phyloP scores from a whole-genome alignment of 2,329 filamentous ascomycete genomes.

The Zalaria sp. region DNA sequence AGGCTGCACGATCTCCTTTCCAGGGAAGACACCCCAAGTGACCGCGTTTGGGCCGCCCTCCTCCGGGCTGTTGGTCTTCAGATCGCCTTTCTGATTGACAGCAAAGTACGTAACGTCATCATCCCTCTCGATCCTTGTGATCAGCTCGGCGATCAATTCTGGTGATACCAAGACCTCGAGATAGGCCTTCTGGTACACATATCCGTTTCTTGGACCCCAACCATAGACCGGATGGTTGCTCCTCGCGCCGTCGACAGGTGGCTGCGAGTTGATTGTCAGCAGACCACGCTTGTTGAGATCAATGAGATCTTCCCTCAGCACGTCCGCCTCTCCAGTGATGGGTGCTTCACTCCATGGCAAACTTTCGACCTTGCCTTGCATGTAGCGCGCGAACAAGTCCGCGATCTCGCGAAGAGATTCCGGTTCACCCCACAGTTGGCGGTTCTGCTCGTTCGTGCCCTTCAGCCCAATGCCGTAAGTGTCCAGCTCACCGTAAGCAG shows the following conservation, averaged over 20 bases:
- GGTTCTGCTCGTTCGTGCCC: conserved; percentile 90
- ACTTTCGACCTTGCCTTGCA: conserved; percentile 65
- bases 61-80: conserved; percentile 71
- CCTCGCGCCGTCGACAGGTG: conserved; percentile 79
- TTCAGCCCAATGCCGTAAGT: conserved; percentile 88
- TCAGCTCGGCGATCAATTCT: conserved; percentile 60
- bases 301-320: conserved; percentile 64
- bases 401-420: conserved; percentile 66
- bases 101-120: conserved; percentile 87
- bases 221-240: conserved; percentile 78
- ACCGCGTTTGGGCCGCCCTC: conserved; percentile 86
- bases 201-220: conserved; percentile 90
- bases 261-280: conserved; percentile 94
- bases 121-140: conserved; percentile 62
- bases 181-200: conserved; percentile 97
- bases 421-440: conserved; percentile 86
- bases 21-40: conserved; percentile 97
- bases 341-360: conserved; percentile 90
- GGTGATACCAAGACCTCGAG: conserved; percentile 81
- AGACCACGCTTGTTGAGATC: conserved; percentile 75
- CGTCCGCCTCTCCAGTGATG: conserved; percentile 68
- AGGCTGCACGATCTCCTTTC: conserved; percentile 98
- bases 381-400: conserved; percentile 70
- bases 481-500: conserved; percentile 90
- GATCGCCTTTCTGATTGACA: conserved; percentile 67